Percentiles rank a stretch among this genome's conserved stretches.
phyloP scores from a whole-genome alignment of 176 grass and related monocot species.

The Coix lacrymajobi region DNA sequence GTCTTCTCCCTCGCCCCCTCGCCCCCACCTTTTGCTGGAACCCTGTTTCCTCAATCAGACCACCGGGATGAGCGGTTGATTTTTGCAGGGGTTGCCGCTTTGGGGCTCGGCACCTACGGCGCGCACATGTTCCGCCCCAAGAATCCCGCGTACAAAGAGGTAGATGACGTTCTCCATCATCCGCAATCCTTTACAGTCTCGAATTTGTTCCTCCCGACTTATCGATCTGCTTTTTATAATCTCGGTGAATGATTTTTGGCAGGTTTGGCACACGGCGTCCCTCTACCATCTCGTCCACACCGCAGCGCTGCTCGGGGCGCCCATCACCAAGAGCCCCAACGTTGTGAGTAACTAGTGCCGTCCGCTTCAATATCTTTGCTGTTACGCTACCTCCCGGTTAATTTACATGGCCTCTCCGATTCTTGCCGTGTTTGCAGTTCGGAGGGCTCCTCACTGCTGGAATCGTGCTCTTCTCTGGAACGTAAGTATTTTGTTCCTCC shows the following conservation, averaged over 20 bases:
- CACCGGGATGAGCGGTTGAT: background rate
- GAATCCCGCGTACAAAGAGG: constrained; percentile 76
- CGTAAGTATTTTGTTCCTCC: constrained; percentile 34
- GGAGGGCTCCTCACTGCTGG: constrained; percentile 80
- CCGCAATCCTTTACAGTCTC: background rate
- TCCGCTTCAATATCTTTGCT: background rate
- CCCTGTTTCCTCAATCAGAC: background rate
- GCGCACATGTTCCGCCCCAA: constrained; percentile 69
- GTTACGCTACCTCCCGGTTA: background rate
- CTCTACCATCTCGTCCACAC: constrained; percentile 94
- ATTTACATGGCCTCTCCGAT: background rate
- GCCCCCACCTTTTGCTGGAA: background rate
- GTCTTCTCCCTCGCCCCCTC: background rate
- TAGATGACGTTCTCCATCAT: background rate
- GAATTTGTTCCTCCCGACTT: background rate
- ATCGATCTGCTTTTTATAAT: background rate
- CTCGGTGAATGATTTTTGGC: background rate
- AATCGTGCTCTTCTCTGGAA: constrained; percentile 88
- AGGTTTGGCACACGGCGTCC: constrained; percentile 92
- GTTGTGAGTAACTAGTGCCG: constrained; percentile 32
- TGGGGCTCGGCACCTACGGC: constrained; percentile 87
- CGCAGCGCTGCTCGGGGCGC: constrained; percentile 79
- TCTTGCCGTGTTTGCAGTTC: constrained; percentile 52
- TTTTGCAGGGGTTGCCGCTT: constrained; percentile 67
- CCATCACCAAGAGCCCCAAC: constrained; percentile 62